phyloP scores from a whole-genome alignment of 1,284 basidiomycete genomes.

The Phlebopus sp. region DNA sequence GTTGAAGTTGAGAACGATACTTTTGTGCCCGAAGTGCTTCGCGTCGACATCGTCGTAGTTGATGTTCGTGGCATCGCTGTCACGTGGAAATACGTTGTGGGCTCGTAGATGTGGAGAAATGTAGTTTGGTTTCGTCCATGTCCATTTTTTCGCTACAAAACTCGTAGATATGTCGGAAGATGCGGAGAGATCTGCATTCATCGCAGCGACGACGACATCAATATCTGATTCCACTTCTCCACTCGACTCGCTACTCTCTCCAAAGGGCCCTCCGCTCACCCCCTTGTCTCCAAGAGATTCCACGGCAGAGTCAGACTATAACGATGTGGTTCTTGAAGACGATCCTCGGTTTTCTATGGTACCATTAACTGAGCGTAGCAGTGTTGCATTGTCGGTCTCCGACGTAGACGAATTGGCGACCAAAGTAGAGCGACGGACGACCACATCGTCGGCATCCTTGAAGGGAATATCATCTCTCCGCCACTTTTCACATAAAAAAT shows the following conservation, averaged over 20 bases:
- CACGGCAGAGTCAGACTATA: conserved; percentile 53
- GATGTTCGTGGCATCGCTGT: too few species aligned
- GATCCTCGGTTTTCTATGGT: conserved; percentile 56
- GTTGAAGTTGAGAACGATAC: too few species aligned
- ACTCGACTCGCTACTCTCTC: conserved; percentile 44
- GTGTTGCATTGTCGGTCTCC: conserved; percentile 15
- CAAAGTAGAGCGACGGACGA: conserved; percentile 27
- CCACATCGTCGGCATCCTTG: conserved; percentile 27
- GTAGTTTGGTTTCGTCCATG: not conserved
- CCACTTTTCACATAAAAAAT: conserved; percentile 51
- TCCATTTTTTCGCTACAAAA: conserved; percentile 7
- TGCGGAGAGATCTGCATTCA: conserved; percentile 10
- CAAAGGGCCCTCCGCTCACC: conserved; percentile 25
- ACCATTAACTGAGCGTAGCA: conserved; percentile 39
- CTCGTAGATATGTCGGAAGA: conserved; percentile 18
- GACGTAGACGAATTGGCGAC: conserved; percentile 12
- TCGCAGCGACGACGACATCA: conserved; percentile 8
- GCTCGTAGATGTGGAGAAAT: too few species aligned
- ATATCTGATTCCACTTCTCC: conserved; percentile 17
- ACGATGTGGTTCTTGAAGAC: conserved; percentile 61
- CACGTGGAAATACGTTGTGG: too few species aligned
- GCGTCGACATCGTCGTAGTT: too few species aligned
- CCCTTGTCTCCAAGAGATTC: conserved; percentile 38
- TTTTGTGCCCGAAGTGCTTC: too few species aligned
- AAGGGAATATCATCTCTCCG: conserved; percentile 25